Evolutionary conservation across 1,139 yeast genomes (phyloP).

Genomic region (Starmera stellimalicola): DNA sequence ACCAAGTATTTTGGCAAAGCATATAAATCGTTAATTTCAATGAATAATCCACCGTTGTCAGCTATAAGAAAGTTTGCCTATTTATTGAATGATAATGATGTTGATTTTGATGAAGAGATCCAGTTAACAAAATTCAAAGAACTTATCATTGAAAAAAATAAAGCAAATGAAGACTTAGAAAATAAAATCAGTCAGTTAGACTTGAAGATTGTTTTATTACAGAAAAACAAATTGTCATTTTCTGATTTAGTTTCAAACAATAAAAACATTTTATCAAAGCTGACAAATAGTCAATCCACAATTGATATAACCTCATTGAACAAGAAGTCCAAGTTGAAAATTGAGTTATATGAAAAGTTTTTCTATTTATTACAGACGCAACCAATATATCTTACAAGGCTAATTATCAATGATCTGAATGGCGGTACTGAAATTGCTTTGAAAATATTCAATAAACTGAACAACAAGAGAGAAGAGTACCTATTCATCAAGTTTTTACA

Average conservation of each 20-base stretch:
- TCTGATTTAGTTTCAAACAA: slow-evolving; percentile 62
- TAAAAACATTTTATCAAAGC: slow-evolving; percentile 26
- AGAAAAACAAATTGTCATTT: slow-evolving; percentile 68
- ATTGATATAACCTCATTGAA: slow-evolving; percentile 19
- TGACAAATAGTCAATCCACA: slow-evolving; percentile 13
- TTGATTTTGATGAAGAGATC: slow-evolving; percentile 70
- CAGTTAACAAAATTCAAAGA: slow-evolving; percentile 62
- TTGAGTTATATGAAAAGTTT: slow-evolving; percentile 54
- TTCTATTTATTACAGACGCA: slow-evolving; percentile 82
- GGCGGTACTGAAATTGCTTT: slow-evolving; percentile 18
- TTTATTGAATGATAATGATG: slow-evolving; percentile 63
- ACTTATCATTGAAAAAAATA: slow-evolving; percentile 52
- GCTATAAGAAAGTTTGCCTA: slow-evolving; percentile 74
- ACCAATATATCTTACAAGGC: slow-evolving; percentile 59
- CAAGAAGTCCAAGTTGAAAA: slow-evolving; percentile 19
- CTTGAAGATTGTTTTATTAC: slow-evolving; percentile 66
- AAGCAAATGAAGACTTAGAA: slow-evolving; percentile 59
- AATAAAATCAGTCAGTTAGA: slow-evolving; percentile 73
- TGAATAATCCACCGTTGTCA: slow-evolving; percentile 66
- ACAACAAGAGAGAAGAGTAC: slow-evolving; percentile 56
- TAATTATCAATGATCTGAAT: slow-evolving; percentile 27
- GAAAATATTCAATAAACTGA: slow-evolving; percentile 15
- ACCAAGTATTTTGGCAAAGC: slow-evolving; percentile 64
- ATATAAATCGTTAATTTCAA: slow-evolving; percentile 59
- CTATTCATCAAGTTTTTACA: slow-evolving; percentile 55